Evolutionary conservation across 306 rosid genomes (phyloP), one percentile per base, ranked within the genome.

Genomic region (Gleditsia sinensis): DNA sequence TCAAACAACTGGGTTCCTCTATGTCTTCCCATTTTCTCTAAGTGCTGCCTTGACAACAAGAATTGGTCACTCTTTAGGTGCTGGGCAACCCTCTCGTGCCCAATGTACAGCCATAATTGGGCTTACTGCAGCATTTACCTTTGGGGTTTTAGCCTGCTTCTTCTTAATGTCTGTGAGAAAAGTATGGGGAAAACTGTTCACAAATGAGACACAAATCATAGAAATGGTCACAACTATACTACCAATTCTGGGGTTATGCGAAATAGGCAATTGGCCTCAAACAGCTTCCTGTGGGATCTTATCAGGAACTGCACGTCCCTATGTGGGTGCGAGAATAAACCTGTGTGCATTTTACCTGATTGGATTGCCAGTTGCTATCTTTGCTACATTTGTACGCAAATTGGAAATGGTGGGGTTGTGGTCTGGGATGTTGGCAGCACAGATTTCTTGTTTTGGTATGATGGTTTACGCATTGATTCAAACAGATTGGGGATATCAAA

Each of bases 401-500:
- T 16, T 70, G 42, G 93, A 89, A 10, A 80, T 92, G 72, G 16
- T 69, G 49, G 97, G 97, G 11, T 72, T 92, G 10, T 92, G 96
- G 97, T 32, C 70, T 78, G 97, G 97, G 51, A 74, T 92, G 80
- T 70, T 92, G 28, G 84, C 93, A 9, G 92, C 97, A 6, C 96
- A 92, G 56, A 28, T 71, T 28, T 82, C 96, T 0, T 92, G 97
- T 56, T 49, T 92, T 49, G 64, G 67, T 55, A 92, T 90, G 97
- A 75, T 92, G 96, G 42, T 82, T 5, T 87, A 80, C 66, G 73
- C 90, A 0, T 53, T 92, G 80, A 9, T 83, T 30, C 81, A 65
- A 50, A 92, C 97, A 1, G 97, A 92, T 75, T 92, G 97, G 97
- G 82, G 75, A 28, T 73, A 86, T 8, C 96, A 90, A 71, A 83